These are phyloP conservation scores for Microdochium nivale DNA, from an alignment of 2,329 filamentous ascomycete species.

Conservation along the genomic window DNA sequence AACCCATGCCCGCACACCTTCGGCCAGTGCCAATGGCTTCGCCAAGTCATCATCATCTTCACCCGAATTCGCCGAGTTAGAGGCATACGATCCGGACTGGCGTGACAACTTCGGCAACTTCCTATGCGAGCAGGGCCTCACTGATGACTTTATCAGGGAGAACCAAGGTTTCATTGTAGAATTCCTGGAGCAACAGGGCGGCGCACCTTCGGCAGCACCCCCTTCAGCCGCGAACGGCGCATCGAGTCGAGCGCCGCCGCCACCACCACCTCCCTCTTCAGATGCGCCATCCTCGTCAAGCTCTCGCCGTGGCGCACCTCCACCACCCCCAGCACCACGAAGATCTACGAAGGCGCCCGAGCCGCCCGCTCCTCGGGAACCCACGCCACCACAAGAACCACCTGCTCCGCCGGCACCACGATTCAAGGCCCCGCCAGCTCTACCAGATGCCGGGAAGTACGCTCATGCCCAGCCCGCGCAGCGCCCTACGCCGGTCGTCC, in stretches of 20 bases:
- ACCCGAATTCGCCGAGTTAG: constrained; percentile 48
- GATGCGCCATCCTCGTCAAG: constrained; percentile 25
- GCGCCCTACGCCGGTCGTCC: constrained; percentile 31
- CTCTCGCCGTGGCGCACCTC: constrained; percentile 34
- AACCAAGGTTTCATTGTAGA: constrained; percentile 62
- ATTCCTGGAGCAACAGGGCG: constrained; percentile 50
- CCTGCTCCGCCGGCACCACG: constrained; percentile 56
- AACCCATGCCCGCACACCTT: constrained; percentile 26
- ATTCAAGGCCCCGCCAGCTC: constrained; percentile 79
- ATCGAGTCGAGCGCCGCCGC: constrained; percentile 29
- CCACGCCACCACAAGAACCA: constrained; percentile 60
- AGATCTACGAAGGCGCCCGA: constrained; percentile 44
- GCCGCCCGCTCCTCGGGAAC: constrained; percentile 26
- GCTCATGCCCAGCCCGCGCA: constrained; percentile 47
- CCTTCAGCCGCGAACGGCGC: constrained; percentile 8
- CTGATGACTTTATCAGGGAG: constrained; percentile 57
- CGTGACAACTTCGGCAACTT: constrained; percentile 58
- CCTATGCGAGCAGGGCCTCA: constrained; percentile 52
- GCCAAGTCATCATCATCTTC: constrained; percentile 34
- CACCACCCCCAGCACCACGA: constrained; percentile 51
- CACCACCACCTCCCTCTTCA: constrained; percentile 26
- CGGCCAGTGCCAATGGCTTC: constrained; percentile 35
- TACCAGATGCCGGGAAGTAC: constrained; percentile 85
- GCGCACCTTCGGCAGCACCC: constrained; percentile 21
- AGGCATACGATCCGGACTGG: constrained; percentile 58